Evolutionary conservation across 352 stramenopile species (phyloP), one percentile per base, ranked within the genome.

Genomic region (Pythium diclinum): DNA sequence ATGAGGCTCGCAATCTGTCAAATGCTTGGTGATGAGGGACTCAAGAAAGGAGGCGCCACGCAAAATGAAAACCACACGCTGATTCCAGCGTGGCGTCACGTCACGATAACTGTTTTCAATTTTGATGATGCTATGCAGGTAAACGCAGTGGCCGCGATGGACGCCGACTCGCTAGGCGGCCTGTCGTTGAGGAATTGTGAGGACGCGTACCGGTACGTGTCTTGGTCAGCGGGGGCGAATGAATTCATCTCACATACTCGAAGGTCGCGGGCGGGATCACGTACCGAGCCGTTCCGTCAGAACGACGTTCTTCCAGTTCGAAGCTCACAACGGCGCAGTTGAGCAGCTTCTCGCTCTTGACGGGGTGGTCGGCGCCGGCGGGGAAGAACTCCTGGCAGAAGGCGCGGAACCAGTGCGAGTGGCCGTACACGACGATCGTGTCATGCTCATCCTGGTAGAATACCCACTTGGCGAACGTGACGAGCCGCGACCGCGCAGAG

Each of bases 271-370:
- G 58, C 16, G 11, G 25, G 23, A 71, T 64, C 2, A 55, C 36
- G 32, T 56, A 71, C 34, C 57, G 47, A 8, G 47, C 59, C 25
- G 23, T 11, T 11, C 48, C 48, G 17, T 68, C 49, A 13, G 32
- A 25, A 25, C 52, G 58, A 36, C 65, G 64, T 46, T 85, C 72
- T 67, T 94, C 74, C 8, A 94, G 60, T 32, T 83, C 40, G 60
- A 95, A 95, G 8, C 72, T 83, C 34, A 91, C 81, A 11, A 95
- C 78, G 5, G 72, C 87, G 58, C 85, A 94, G 67, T 96, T 96
- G 34, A 58, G 64, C 51, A 95, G 75, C 56, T 95, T 96, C 23
- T 66, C 64, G 23, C 38, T 74, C 60, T 89, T 92, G 38, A 73
- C 71, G 6, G 75, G 69, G 51, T 89, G 76, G 6, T 67, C 14